Evolutionary conservation across 768 basidiomycete species (phyloP), one percentile per base, ranked within the genome.

Genomic region (Gyrodon lividus): DNA sequence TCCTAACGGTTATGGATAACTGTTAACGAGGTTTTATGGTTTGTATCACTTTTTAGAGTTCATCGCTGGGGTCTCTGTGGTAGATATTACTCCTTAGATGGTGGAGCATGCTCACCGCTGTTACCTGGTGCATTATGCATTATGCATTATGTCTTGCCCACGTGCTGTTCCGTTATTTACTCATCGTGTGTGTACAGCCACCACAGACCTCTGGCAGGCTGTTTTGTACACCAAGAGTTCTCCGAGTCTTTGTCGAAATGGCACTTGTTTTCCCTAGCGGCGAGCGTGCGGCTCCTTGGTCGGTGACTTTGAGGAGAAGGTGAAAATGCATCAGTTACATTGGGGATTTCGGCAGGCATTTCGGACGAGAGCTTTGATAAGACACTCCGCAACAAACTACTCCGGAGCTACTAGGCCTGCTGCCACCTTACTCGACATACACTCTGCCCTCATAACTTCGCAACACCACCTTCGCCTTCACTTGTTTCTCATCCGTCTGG

Each of bases 401-500:
- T n/a, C 34, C 34, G 6, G n/a, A 13, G 34, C n/a, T n/a, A n/a
- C n/a, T n/a, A n/a, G n/a, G n/a, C n/a, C n/a, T n/a, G 16, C 16
- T 12, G 33, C 6, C 35, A 35, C 22, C 43, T 22, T 43, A 48
- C 23, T 48, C 50, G 41, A 60, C 37, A 41, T 62, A 68, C 35
- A 68, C 59, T 28, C 62, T 55, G 19, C 68, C 68, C 45, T 71
- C 68, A 54, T 68, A 70, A 4, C 66, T 70, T 39, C 51, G 57
- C 38, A 66, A 43, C 24, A 14, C 30, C 39, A 62, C 6, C 33
- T 43, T 56, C 14, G n/a, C n/a, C n/a, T n/a, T n/a, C n/a, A n/a
- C n/a, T n/a, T n/a, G n/a, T n/a, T n/a, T n/a, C n/a, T n/a, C n/a
- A n/a, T n/a, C n/a, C n/a, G n/a, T n/a, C n/a, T n/a, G n/a, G 24